Percentiles rank a stretch among this genome's conserved stretches.
These are phyloP conservation scores for Aureobasidium sp. DNA, from an alignment of 2,329 filamentous ascomycete genomes.

Conservation along the genomic window DNA sequence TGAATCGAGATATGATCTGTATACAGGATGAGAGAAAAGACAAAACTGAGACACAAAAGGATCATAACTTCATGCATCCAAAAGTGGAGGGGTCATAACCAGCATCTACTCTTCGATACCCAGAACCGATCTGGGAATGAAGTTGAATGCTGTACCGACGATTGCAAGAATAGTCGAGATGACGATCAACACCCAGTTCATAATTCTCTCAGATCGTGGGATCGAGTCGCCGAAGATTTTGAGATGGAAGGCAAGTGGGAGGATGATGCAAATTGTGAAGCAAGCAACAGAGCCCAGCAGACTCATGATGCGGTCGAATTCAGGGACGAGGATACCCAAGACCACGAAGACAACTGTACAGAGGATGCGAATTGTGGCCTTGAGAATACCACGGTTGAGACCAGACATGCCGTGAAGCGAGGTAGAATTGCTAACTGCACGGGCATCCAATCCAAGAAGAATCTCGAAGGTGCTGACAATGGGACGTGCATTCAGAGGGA, in stretches of 20 bases:
- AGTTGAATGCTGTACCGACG: constrained; percentile 79
- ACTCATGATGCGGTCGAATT: constrained; percentile 85
- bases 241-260: constrained; percentile 82
- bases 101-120: constrained; percentile 38
- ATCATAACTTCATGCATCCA: constrained; percentile 10
- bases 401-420: constrained; percentile 48
- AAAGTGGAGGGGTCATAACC: not conserved
- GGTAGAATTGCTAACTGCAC: constrained; percentile 44
- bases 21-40: not conserved
- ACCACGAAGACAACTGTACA: constrained; percentile 65
- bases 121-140: constrained; percentile 70
- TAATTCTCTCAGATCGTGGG: constrained; percentile 51
- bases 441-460: constrained; percentile 62
- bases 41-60: not conserved
- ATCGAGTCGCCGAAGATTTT: constrained; percentile 79
- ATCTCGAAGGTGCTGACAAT: constrained; percentile 82
- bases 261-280: constrained; percentile 88
- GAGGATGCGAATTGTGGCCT: constrained; percentile 55
- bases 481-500: constrained; percentile 83
- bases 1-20: too few species aligned
- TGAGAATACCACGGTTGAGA: constrained; percentile 52
- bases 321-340: constrained; percentile 67
- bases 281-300: constrained; percentile 85
- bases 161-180: constrained; percentile 63
- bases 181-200: constrained; percentile 63